These are phyloP conservation scores for Cydonia oblonga DNA, from an alignment of 331 rosid species.

Conservation along the genomic window DNA sequence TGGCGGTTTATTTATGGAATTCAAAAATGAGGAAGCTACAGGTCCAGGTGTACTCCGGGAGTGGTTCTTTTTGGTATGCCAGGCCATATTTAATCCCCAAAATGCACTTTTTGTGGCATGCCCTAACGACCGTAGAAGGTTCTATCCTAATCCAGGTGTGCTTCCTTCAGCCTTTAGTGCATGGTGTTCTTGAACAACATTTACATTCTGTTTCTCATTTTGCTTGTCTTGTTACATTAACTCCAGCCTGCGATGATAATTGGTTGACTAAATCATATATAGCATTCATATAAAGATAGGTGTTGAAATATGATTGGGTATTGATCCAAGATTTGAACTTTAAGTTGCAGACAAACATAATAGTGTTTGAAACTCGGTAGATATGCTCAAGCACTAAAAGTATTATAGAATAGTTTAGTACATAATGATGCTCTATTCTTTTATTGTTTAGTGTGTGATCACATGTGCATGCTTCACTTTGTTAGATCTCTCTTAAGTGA, in stretches of 20 bases:
- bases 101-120: conserved; percentile 68
- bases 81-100: conserved; percentile 57
- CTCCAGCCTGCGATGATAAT: not conserved
- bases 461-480: not conserved
- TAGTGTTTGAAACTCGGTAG: not conserved
- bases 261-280: not conserved
- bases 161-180: not conserved
- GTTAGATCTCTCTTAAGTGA: not conserved
- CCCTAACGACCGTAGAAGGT: conserved; percentile 65
- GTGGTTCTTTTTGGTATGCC: conserved; percentile 78
- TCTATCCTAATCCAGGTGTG: conserved; percentile 76
- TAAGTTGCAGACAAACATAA: not conserved
- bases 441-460: not conserved
- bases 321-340: not conserved
- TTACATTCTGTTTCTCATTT: not conserved
- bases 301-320: not conserved
- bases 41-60: conserved; percentile 88
- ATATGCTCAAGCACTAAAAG: not conserved
- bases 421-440: not conserved
- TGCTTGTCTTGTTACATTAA: not conserved
- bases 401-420: not conserved
- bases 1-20: conserved; percentile 55
- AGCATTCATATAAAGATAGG: not conserved
- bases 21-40: conserved; percentile 79
- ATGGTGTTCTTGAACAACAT: not conserved